Base-by-base conservation (phyloP, 176 grass and related monocot species). In the Juncus effusus region DNA sequence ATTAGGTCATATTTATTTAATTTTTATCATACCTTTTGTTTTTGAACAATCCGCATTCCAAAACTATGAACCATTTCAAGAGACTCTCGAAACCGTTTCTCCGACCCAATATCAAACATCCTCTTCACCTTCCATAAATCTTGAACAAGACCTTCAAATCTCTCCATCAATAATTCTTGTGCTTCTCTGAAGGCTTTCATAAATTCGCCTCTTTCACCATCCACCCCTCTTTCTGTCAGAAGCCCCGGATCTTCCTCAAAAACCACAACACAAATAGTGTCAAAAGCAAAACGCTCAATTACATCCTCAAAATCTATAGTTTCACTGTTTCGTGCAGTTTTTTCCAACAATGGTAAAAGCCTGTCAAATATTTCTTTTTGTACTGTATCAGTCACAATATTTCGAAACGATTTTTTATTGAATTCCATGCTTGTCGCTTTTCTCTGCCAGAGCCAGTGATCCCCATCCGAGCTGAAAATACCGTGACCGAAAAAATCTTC, bases 281-380 rank as follows among this genome's bases (percentile, higher is more conserved):
- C 86, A 73, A 95, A 95, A 3, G 72, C 78, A 66, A 95, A 90
- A 44, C 83, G 81, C 78, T 87, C 87, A 0, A 95, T 75, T 39
- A 78, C 73, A 63, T 90, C 81, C 38, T 90, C 77, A 16, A 95
- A 4, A 56, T 95, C 76, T 51, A 95, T 52, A 4, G 70, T 65
- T 7, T 44, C 59, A 2, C 42, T 59, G 2, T 79, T 52, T 3
- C 11, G 3, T 7, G 1, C 59, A 1, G 72, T 76, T 9, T 42
- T 67, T 6, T 41, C 63, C 14, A 85, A 67, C 54, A 90, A 38
- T 0, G 91, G 91, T 8, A 90, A 47, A 36, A 96, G 72, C 8
- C 78, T 61, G 8, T 79, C 44, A 3, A 69, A 13, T 38, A 78
- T 39, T 62, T 82, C 86, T 13, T 14, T 74, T 51, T 83, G 57